phyloP scores from a whole-genome alignment of 2,329 filamentous ascomycete species.

The Byssothecium circinans region DNA sequence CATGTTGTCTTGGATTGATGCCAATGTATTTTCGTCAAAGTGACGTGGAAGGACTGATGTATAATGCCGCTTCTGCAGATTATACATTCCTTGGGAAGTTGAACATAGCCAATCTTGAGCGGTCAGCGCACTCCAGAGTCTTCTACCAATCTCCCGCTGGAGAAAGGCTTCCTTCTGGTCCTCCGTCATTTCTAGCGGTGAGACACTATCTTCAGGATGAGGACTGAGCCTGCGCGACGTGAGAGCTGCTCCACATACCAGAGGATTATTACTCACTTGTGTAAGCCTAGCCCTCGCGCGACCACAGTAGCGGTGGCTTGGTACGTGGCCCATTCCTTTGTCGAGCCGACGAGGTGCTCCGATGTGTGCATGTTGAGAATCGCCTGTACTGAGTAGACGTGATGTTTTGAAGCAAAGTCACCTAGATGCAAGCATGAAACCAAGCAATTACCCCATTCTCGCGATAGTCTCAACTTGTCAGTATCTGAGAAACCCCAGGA shows the following conservation, averaged over 20 bases:
- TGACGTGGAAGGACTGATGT: conserved; percentile 38
- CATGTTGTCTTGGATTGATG: conserved; percentile 17
- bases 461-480: conserved; percentile 48
- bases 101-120: conserved; percentile 50
- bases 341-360: conserved; percentile 53
- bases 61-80: conserved; percentile 41
- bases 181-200: conserved; percentile 15
- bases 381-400: conserved; percentile 47
- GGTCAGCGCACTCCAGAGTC: conserved; percentile 45
- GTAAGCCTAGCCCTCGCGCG: conserved; percentile 52
- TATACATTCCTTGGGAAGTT: conserved; percentile 45
- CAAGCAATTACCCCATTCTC: conserved; percentile 51
- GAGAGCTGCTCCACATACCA: not conserved
- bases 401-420: conserved; percentile 47
- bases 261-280: conserved; percentile 25
- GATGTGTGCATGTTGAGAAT: conserved; percentile 54
- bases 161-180: conserved; percentile 31
- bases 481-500: conserved; percentile 50
- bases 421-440: conserved; percentile 51
- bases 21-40: conserved; percentile 42
- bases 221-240: conserved; percentile 17
- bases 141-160: conserved; percentile 43
- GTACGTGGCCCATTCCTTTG: conserved; percentile 51
- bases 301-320: conserved; percentile 51
- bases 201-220: conserved; percentile 30